Evolutionary conservation across 192 early-diverging fungal species (phyloP), one percentile per base, ranked within the genome.

Genomic region (Rhizophagus prolifer): DNA sequence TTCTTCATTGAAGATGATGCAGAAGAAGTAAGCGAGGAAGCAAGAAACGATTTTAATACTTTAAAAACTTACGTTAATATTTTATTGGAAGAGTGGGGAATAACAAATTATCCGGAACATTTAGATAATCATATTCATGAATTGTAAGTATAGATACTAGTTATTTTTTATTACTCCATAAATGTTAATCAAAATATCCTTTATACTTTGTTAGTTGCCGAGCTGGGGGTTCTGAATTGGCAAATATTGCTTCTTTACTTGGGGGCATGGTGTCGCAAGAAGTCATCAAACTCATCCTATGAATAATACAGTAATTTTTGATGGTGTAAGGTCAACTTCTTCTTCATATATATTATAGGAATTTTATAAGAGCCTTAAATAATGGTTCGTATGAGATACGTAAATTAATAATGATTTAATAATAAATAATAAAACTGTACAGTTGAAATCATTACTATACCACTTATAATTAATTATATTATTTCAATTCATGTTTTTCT

Each of bases 201-300:
- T 26, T 65, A 34, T 70, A 58, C 36, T 64, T 75, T 73, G 23
- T n/a, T 70, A 88, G 85, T 58, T 83, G 84, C 60, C 87, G 91
- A 61, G 91, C 91, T 28, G 95, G 94, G 10, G 87, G 84, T 34
- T 80, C 87, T 36, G 91, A 97, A 74, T 86, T 96, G 14, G 94
- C 94, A 79, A 94, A 92, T 79, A 89, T 95, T 58, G 92, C 95
- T 0, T 90, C 95, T 9, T 78, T 97, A 21, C 85, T 91, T 72
- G 97, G 96, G 58, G 97, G 96, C 26, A 84, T 99, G 41, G 93
- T 92, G 23, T 88, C 94, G 14, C 97, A 99, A 77, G 97, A 99
- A 81, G 84, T 90, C 31, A 97, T 98, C 86, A 99, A 99, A 86
- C 80, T 99, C 58, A 89, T 98, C 96, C 96, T 2, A 82, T 96